Evolutionary conservation across 176 grass and related monocot genomes (phyloP), one percentile per base, ranked within the genome.

Genomic region (Leersia perrieri): DNA sequence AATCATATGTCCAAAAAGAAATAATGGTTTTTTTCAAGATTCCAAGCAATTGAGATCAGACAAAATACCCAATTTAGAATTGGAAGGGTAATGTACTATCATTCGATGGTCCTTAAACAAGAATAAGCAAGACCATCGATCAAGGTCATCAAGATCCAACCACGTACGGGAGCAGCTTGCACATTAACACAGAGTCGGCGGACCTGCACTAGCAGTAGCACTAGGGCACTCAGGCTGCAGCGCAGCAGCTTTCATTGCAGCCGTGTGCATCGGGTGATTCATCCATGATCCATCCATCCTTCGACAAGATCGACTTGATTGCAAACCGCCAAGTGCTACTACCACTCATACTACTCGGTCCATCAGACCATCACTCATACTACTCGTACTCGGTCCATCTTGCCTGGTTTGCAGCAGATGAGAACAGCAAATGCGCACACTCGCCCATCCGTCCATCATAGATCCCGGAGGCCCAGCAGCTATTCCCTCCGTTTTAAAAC

Each of bases 161-260:
- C 20, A 15, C 49, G 13, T 15, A 53, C 49, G 22, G 5, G 3
- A 18, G 16, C 16, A 20, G 45, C 5, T 49, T 49, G 45, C 45
- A 49, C 45, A 49, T 49, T 51, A 51, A 18, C 16, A 53, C 49
- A 5, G 18, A 53, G 49, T 16, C 49, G 49, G 49, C 49, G 49
- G 12, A n/a, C n/a, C n/a, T n/a, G n/a, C n/a, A n/a, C n/a, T n/a
- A n/a, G 35, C 35, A 38, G 7, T 38, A 7, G 35, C 35, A 38
- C 7, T 7, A 38, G 5, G 18, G 22, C 67, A 13, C 2, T n/a
- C 9, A 23, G 5, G 23, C 22, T n/a, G 80, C 69, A 49, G 79
- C 31, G 31, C 15, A 22, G 29, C 47, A 27, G 73, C 86, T 83
- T 88, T 88, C 75, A 55, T 79, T 88, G 86, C 86, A 8, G 86